Percentiles rank a stretch among this genome's conserved stretches.
phyloP scores from a whole-genome alignment of 2,329 filamentous ascomycete genomes.

The Exophiala sp. region DNA sequence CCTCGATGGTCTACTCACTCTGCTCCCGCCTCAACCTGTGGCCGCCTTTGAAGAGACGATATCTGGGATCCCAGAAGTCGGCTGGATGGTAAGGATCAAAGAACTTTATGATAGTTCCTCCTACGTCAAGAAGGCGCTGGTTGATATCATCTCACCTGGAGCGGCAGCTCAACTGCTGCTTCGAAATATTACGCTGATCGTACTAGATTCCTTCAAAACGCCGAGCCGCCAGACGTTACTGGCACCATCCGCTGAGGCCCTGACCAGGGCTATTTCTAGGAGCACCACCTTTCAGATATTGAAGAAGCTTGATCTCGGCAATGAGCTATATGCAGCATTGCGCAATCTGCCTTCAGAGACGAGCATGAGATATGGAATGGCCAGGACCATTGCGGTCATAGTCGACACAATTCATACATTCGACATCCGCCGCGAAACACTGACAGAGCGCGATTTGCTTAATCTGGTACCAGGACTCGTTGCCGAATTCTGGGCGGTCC shows the following conservation, averaged over 20 bases:
- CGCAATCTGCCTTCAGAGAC: not conserved
- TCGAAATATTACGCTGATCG: slow-evolving; percentile 13
- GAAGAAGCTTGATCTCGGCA: slow-evolving; percentile 9
- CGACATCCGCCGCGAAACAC: slow-evolving; percentile 26
- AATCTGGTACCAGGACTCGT: slow-evolving; percentile 63
- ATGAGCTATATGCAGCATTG: slow-evolving; percentile 6
- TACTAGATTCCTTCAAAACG: slow-evolving; percentile 14
- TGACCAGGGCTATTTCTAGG: slow-evolving; percentile 12
- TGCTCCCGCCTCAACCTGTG: slow-evolving; percentile 26
- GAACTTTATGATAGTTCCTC: slow-evolving; percentile 13
- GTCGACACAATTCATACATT: slow-evolving; percentile 20
- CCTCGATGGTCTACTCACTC: slow-evolving; percentile 28
- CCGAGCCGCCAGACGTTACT: slow-evolving; percentile 5
- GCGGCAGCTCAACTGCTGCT: slow-evolving; percentile 14
- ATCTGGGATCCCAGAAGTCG: not conserved
- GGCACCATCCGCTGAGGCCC: slow-evolving; percentile 8
- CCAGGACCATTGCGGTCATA: slow-evolving; percentile 14
- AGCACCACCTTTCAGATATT: slow-evolving; percentile 10
- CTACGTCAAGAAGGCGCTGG: slow-evolving; percentile 10
- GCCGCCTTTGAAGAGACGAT: not conserved
- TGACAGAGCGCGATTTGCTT: slow-evolving; percentile 45
- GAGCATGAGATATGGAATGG: slow-evolving; percentile 9
- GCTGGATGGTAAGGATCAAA: slow-evolving; percentile 15
- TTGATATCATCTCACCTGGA: slow-evolving; percentile 8
- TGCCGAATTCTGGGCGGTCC: slow-evolving; percentile 66